Evolutionary conservation across 805 yeast species (phyloP), one percentile per base, ranked within the genome.

Genomic region (Candida xiaguanensis): DNA sequence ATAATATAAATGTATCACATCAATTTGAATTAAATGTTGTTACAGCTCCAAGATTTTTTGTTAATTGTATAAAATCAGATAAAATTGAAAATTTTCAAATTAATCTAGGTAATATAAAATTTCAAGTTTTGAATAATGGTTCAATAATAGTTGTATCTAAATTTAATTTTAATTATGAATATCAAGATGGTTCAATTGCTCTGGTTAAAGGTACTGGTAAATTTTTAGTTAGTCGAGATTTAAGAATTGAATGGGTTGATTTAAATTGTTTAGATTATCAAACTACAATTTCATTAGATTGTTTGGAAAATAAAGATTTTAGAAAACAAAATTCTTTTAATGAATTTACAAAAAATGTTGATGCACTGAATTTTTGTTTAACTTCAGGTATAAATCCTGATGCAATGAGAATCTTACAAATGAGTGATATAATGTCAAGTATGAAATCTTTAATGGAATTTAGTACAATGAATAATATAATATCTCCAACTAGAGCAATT

Each of bases 371-470:
- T 32, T 63, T 64, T 29, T 60, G 80, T 40, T 65, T 80, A 4
- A 71, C 72, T 39, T 74, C 75, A 45, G 95, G 95, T 0, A 58
- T 84, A 4, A 80, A 78, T 39, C 80, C 75, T 37, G 72, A 73
- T 28, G 79, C 85, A 5, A 74, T 85, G 77, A 65, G 91, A 43
- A 70, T 81, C 16, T 60, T 87, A 62, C 91, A 85, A 56, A 77
- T 85, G 4, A 75, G 88, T 30, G 93, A 86, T 57, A 82, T 82
- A 8, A 83, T 88, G 87, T 71, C 88, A 0, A 77, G 78, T 44
- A 67, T 87, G 46, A 73, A 75, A 40, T 79, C 84, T 5, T 61
- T 88, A 40, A 79, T 85, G 78, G 64, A 70, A 8, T 77, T 70
- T 48, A 73, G 85, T 8, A 63, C 66, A 41, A 59, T 70, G 5